Conservation (phyloP, 495 filamentous ascomycete species). For the Aspergillus saccharolyticus region DNA sequence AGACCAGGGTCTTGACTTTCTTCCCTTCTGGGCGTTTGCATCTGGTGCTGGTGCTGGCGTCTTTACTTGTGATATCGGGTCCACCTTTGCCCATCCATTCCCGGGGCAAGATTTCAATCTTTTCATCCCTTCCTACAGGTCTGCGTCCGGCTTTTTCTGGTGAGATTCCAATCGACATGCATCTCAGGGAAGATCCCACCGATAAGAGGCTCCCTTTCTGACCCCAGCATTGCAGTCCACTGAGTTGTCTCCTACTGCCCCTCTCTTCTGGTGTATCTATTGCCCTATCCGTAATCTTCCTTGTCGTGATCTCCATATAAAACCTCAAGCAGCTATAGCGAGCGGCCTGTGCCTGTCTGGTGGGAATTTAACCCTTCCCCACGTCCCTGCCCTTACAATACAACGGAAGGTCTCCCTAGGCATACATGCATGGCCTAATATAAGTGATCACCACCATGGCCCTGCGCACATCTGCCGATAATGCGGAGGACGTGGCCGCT, state of each 20-base stretch:
- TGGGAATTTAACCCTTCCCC: neutral
- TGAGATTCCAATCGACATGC: slow-evolving; percentile 16
- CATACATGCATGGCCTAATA: slow-evolving; percentile 16
- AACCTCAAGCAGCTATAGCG: neutral
- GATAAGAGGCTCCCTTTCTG: slow-evolving; percentile 13
- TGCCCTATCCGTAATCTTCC: slow-evolving; percentile 6
- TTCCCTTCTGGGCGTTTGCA: slow-evolving; percentile 3
- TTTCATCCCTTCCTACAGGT: neutral
- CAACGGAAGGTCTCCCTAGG: neutral
- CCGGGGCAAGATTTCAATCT: neutral
- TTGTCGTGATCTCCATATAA: slow-evolving; percentile 1
- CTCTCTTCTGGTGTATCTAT: slow-evolving; percentile 14
- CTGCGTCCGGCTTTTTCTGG: no score
- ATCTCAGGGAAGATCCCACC: slow-evolving; percentile 14
- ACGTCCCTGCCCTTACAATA: neutral
- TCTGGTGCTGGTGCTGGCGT: neutral
- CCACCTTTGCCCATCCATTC: neutral
- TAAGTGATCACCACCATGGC: slow-evolving; percentile 30
- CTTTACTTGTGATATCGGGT: neutral
- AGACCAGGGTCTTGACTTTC: neutral
- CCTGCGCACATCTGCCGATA: slow-evolving; percentile 45
- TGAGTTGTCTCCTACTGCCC: slow-evolving; percentile 19
- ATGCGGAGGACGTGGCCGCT: slow-evolving; percentile 49
- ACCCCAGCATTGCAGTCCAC: slow-evolving; percentile 18
- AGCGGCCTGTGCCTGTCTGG: neutral